phyloP scores from a whole-genome alignment of 331 rosid genomes.

The Prunus yedoensis region DNA sequence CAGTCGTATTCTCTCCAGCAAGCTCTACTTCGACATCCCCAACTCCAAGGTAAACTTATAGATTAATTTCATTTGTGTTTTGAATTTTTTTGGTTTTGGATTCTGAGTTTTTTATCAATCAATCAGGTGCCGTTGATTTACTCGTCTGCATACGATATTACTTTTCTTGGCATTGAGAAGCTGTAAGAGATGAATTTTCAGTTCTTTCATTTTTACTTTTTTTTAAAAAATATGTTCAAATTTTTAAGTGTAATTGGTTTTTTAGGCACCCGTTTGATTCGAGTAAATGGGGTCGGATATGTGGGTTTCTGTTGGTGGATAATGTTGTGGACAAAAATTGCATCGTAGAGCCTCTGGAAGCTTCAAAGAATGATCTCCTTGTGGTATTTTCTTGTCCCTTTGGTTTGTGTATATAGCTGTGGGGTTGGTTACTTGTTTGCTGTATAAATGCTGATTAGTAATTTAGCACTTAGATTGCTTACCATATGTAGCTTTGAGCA shows the following conservation, averaged over 20 bases:
- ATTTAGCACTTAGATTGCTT: neutral
- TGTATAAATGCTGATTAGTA: neutral
- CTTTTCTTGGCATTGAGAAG: conserved; percentile 83
- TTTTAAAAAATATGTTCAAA: neutral
- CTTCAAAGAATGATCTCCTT: conserved; percentile 78
- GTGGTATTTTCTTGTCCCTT: conserved; percentile 48
- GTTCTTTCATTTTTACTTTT: neutral
- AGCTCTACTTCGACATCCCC: conserved; percentile 74
- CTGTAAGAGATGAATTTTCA: conserved; percentile 47
- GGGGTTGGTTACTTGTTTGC: neutral
- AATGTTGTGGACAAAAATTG: conserved; percentile 44
- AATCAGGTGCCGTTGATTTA: conserved; percentile 84
- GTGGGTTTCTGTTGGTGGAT: conserved; percentile 51
- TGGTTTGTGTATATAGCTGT: neutral
- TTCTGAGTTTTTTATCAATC: neutral
- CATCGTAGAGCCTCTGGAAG: conserved; percentile 79
- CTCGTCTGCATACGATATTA: conserved; percentile 66
- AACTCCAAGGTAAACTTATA: conserved; percentile 50
- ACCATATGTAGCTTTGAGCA: conserved; percentile 8
- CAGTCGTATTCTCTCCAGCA: conserved; percentile 73
- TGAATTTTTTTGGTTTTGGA: neutral
- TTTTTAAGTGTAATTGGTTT: neutral
- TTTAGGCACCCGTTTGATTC: conserved; percentile 96
- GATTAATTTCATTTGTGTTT: neutral
- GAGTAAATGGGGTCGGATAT: conserved; percentile 79